phyloP scores from a whole-genome alignment of 2,329 filamentous ascomycete species.

The Celoporthe dispersa region DNA sequence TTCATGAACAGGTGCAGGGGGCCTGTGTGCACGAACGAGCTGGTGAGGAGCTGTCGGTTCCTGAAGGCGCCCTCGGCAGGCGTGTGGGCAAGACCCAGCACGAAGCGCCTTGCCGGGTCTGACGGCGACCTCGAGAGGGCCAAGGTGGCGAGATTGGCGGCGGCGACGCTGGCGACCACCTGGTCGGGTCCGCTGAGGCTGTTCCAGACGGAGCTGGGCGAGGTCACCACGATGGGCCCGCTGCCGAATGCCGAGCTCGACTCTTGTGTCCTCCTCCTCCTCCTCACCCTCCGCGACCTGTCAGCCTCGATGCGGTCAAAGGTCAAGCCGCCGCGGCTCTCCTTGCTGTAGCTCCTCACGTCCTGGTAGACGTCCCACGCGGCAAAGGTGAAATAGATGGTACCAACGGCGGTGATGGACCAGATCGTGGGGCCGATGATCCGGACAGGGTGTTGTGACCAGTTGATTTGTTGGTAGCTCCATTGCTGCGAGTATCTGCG shows the following conservation, averaged over 20 bases:
- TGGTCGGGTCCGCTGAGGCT: constrained; percentile 25
- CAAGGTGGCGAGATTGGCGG: constrained; percentile 31
- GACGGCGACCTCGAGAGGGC: constrained; percentile 28
- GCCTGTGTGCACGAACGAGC: constrained; percentile 38
- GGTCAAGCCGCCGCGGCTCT: constrained; percentile 16
- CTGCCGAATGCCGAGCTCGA: constrained; percentile 6
- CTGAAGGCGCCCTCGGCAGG: constrained; percentile 20
- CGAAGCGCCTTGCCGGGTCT: not conserved
- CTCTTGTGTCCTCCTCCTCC: not conserved
- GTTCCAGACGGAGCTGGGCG: constrained; percentile 27
- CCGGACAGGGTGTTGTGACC: constrained; percentile 28
- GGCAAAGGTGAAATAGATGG: constrained; percentile 25
- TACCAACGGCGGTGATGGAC: constrained; percentile 31
- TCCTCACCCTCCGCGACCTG: not conserved
- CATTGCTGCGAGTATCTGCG: constrained; percentile 6
- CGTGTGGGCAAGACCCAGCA: constrained; percentile 14
- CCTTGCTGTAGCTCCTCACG: constrained; percentile 7
- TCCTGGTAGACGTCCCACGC: constrained; percentile 22
- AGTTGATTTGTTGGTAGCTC: not conserved
- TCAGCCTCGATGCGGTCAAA: constrained; percentile 25
- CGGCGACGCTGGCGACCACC: constrained; percentile 28
- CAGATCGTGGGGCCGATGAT: constrained; percentile 32
- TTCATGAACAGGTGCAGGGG: constrained; percentile 36
- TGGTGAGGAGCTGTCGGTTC: constrained; percentile 33
- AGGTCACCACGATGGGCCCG: constrained; percentile 20